phyloP scores from a whole-genome alignment of 768 basidiomycete genomes.

The Kwoniella heveanensis region DNA sequence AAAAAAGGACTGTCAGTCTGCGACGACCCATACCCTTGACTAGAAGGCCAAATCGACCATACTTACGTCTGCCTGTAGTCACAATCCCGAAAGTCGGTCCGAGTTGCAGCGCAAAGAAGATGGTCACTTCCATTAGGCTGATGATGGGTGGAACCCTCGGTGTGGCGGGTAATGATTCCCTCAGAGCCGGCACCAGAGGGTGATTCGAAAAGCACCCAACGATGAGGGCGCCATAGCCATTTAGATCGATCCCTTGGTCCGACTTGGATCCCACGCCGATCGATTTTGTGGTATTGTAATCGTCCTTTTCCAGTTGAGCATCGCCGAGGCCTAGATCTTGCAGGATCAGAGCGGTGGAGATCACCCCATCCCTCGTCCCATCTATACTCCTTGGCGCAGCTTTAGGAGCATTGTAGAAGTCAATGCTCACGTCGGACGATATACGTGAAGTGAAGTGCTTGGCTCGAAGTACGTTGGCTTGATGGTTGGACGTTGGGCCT shows the following conservation, averaged over 20 bases:
- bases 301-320: too few relatives aligned
- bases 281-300: too few relatives aligned
- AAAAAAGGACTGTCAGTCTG: not conserved
- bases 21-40: too few relatives aligned
- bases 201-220: conserved; percentile 19
- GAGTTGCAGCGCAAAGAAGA: conserved; percentile 10
- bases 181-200: conserved; percentile 12
- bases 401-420: conserved; percentile 19
- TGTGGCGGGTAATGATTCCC: conserved; percentile 7
- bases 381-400: conserved; percentile 15
- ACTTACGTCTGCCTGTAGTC: conserved; percentile 23
- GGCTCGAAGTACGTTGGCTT: conserved; percentile 12
- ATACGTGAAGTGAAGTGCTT: not conserved
- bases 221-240: conserved; percentile 11
- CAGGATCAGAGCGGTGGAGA: conserved; percentile 15
- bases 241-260: not conserved
- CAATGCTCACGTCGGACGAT: not conserved
- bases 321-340: conserved; percentile 5
- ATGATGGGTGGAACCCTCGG: not conserved
- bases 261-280: not conserved
- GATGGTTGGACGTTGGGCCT: not conserved
- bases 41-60: not conserved
- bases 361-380: conserved; percentile 20
- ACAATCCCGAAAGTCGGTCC: conserved; percentile 19
- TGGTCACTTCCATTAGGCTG: conserved; percentile 17